Conservation (phyloP, 371 early-diverging fungal species). For the Gilbertella persicaria region DNA sequence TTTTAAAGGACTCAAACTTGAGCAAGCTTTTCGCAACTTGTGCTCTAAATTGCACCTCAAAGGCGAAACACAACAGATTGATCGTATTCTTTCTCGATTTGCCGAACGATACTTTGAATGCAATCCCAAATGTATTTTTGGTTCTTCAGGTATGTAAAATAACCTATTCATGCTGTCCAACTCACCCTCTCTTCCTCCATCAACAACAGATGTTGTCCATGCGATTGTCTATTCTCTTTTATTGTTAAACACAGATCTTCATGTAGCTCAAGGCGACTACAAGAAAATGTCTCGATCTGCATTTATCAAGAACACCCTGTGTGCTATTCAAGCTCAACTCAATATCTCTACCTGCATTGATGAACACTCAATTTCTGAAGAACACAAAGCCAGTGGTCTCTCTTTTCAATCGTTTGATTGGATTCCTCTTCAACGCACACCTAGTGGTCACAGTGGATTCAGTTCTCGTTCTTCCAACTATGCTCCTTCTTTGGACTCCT, state of each 20-base stretch:
- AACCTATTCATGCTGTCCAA: too few species aligned
- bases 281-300: slow-evolving; percentile 57
- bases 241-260: slow-evolving; percentile 89
- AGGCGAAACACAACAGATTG: slow-evolving; percentile 86
- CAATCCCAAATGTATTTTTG: slow-evolving; percentile 57
- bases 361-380: slow-evolving; percentile 1
- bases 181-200: too few species aligned
- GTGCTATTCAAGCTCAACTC: slow-evolving; percentile 29
- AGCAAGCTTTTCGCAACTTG: slow-evolving; percentile 73
- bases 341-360: neutral
- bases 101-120: slow-evolving; percentile 74
- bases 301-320: slow-evolving; percentile 54
- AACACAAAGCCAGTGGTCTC: slow-evolving; percentile 7
- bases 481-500: slow-evolving; percentile 5
- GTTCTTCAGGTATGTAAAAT: slow-evolving; percentile 20
- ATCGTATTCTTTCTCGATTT: slow-evolving; percentile 75
- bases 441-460: slow-evolving; percentile 7
- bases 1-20: slow-evolving; percentile 64
- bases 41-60: slow-evolving; percentile 71
- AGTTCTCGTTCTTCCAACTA: slow-evolving; percentile 7
- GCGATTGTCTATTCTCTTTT: slow-evolving; percentile 81
- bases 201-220: slow-evolving; percentile 63
- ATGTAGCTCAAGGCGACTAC: slow-evolving; percentile 66
- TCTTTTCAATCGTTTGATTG: slow-evolving; percentile 9
- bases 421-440: slow-evolving; percentile 12